These are phyloP conservation scores for Wickerhamiella qilinensis DNA, from an alignment of 805 yeast genomes.

Conservation along the genomic window DNA sequence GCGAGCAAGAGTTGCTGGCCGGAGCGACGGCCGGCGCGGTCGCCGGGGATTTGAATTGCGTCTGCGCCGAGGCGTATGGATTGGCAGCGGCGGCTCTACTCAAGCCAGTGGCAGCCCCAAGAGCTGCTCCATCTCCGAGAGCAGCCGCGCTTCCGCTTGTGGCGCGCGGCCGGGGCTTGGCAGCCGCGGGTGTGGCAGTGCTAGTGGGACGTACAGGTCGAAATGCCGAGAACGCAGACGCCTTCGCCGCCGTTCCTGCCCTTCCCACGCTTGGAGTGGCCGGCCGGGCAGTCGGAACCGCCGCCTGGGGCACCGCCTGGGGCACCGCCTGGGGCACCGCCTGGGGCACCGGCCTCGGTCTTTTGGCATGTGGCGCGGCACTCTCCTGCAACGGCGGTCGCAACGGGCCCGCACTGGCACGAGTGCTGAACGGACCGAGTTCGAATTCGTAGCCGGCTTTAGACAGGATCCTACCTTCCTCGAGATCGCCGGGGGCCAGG, in stretches of 20 bases:
- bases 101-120: background rate
- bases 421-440: constrained; percentile 1
- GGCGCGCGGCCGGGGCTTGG: background rate
- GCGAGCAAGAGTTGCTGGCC: constrained; percentile 24
- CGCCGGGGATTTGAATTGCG: background rate
- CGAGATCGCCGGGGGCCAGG: constrained; percentile 6
- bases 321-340: background rate
- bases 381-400: background rate
- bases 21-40: background rate
- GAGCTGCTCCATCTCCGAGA: background rate
- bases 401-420: background rate
- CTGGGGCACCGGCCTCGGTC: background rate
- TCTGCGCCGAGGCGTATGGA: background rate
- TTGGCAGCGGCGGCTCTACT: constrained; percentile 4
- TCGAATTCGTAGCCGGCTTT: constrained; percentile 1
- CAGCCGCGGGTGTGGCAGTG: background rate
- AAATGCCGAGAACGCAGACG: background rate
- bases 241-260: too few relatives aligned
- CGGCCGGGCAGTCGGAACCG: background rate
- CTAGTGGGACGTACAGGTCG: background rate
- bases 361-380: too few relatives aligned
- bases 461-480: background rate
- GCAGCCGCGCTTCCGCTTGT: background rate
- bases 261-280: too few relatives aligned
- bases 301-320: background rate